Conservation (phyloP, 495 filamentous ascomycete genomes). For the Pseudomonodictys pantanalensis region DNA sequence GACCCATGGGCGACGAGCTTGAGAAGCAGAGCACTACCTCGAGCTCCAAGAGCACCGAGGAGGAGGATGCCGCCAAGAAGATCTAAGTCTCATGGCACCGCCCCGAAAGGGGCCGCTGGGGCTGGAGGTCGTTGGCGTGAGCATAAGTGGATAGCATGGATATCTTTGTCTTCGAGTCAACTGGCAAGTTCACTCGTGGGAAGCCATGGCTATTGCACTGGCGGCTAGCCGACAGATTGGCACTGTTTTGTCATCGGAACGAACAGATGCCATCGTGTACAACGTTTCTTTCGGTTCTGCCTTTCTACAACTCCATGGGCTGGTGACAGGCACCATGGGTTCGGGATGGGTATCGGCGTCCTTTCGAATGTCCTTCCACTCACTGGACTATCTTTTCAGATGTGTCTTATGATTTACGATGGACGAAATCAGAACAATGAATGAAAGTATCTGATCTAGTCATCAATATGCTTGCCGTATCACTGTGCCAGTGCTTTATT, state of each 20-base stretch:
- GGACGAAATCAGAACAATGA: not conserved
- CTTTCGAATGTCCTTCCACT: constrained; percentile 8
- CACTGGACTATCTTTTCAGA: not conserved
- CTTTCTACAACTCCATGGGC: not conserved
- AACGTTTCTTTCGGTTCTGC: not conserved
- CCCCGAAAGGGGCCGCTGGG: constrained; percentile 21
- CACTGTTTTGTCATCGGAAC: too few relatives aligned
- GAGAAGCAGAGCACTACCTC: constrained; percentile 41
- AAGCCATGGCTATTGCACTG: not conserved
- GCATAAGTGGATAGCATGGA: not conserved
- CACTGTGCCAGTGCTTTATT: too few relatives aligned
- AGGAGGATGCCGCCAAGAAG: constrained; percentile 38
- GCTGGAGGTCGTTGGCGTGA: not conserved
- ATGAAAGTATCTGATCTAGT: not conserved
- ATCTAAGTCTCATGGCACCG: constrained; percentile 14
- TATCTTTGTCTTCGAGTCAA: not conserved
- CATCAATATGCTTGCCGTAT: too few relatives aligned
- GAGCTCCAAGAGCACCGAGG: constrained; percentile 38
- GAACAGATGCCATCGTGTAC: constrained; percentile 13
- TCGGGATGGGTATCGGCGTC: constrained; percentile 12
- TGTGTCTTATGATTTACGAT: not conserved
- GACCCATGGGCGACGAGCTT: constrained; percentile 35
- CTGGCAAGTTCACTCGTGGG: not conserved
- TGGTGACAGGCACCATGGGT: constrained; percentile 12
- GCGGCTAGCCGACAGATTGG: too few relatives aligned